phyloP scores from a whole-genome alignment of 495 filamentous ascomycete species.

The Lophiotrema nucula region DNA sequence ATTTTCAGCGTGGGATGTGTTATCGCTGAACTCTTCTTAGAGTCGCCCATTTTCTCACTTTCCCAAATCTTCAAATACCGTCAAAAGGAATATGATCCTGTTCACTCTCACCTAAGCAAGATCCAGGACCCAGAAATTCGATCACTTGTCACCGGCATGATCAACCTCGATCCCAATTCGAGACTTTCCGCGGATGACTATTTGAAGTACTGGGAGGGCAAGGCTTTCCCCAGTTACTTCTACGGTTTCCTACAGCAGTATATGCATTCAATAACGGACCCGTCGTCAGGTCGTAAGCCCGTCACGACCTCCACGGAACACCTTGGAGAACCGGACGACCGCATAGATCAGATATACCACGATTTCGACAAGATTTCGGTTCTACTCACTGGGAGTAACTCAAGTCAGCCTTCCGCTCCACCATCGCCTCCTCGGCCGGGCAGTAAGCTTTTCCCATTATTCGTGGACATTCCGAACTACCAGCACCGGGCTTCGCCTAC shows the following conservation, averaged over 20 bases:
- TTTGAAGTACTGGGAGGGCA: conserved; percentile 83
- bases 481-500: conserved; percentile 56
- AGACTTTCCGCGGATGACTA: conserved; percentile 94
- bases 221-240: conserved; percentile 93
- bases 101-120: conserved; percentile 71
- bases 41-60: conserved; percentile 87
- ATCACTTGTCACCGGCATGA: conserved; percentile 90
- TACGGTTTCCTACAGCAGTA: conserved; percentile 97
- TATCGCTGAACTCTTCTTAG: conserved; percentile 95
- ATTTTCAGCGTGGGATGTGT: conserved; percentile 97
- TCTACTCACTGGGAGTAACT: conserved; percentile 69
- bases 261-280: conserved; percentile 93
- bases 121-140: conserved; percentile 86
- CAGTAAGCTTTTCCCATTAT: conserved; percentile 63
- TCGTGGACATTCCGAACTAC: conserved; percentile 84
- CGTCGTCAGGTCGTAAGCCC: conserved; percentile 70
- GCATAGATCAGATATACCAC: conserved; percentile 86
- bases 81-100: conserved; percentile 86
- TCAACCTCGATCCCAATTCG: conserved; percentile 84
- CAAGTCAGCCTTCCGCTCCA: conserved; percentile 14
- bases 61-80: conserved; percentile 94
- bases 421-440: conserved; percentile 25
- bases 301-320: conserved; percentile 63
- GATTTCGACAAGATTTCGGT: conserved; percentile 98
- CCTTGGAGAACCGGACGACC: conserved; percentile 80